Conservation (phyloP, 805 yeast genomes). For the Starmerella potacharoeniae region DNA sequence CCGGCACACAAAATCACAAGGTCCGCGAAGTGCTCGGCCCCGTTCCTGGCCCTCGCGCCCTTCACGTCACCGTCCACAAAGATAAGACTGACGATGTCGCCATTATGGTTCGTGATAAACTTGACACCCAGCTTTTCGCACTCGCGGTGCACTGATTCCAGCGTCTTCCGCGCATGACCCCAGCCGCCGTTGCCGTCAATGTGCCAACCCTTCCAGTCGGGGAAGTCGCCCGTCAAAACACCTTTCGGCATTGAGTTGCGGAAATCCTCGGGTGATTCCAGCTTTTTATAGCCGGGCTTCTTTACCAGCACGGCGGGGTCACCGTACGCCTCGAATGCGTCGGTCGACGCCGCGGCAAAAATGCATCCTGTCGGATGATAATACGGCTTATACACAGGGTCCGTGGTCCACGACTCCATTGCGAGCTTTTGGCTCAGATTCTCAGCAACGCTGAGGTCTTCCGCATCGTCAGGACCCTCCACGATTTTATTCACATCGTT, state of each 20-base stretch:
- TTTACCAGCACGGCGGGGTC: neutral
- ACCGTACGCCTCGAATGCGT: neutral
- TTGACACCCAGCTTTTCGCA: neutral
- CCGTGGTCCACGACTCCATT: neutral
- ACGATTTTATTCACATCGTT: conserved; percentile 1
- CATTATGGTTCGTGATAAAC: conserved; percentile 1
- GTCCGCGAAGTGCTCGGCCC: neutral
- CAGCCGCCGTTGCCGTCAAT: neutral
- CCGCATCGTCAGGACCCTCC: neutral
- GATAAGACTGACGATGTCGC: neutral
- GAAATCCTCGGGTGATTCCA: neutral
- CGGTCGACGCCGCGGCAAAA: neutral
- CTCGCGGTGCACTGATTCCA: neutral
- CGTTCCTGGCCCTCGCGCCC: neutral
- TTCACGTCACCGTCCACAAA: neutral
- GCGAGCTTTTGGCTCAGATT: neutral
- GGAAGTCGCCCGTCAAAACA: neutral
- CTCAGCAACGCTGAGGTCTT: neutral
- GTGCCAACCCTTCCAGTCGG: conserved; percentile 1
- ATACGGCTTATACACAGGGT: neutral
- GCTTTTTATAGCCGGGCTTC: neutral
- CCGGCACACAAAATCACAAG: neutral
- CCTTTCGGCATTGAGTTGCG: neutral
- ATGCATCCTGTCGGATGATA: neutral
- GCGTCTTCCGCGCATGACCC: conserved; percentile 1